Evolutionary conservation across 129 eudicot genomes (phyloP), one percentile per base, ranked within the genome.

Genomic region (Pulicaria dysenterica): DNA sequence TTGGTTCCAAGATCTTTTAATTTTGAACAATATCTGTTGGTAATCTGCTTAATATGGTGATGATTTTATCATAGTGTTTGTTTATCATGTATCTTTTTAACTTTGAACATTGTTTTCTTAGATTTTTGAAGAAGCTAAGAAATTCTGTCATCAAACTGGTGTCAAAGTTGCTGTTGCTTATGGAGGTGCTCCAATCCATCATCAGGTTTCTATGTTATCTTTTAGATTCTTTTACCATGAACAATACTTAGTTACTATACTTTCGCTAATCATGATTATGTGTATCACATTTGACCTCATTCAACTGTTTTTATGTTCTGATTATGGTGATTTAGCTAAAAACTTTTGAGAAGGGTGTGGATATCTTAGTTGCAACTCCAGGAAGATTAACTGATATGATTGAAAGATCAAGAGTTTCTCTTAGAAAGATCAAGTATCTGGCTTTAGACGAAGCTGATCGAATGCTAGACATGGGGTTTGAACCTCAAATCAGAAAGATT

Each of bases 381-480:
- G 97, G 97, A 8, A 80, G 97, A 12, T 72, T 91, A 40, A 90
- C 88, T 2, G 97, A 91, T 74, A 69, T 91, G 87, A 80, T 91
- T 3, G 97, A 91, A 69, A 77, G 96, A 63, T 86, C 82, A 3
- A 91, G 49, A 70, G 72, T 88, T 57, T 88, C 97, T 11, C 86
- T 91, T 5, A 54, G 49, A 24, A 86, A 41, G 75, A 72, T 91
- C 31, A 88, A 74, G 72, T 89, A 86, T 74, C 63, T 91, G 71
- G 90, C 93, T 58, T 62, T 91, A 6, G 97, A 91, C n/a, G 97
- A 91, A 54, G 97, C 97, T 16, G 97, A 91, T 60, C 77, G 97
- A 34, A 91, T 91, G 96, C 54, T 91, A 79, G 97, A 91, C 74
- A 91, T 91, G 97, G 97, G 97, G 1, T 91, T 91, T 49, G 97